Conservation (phyloP, 441 rosid genomes). For the Breynia disticha region DNA sequence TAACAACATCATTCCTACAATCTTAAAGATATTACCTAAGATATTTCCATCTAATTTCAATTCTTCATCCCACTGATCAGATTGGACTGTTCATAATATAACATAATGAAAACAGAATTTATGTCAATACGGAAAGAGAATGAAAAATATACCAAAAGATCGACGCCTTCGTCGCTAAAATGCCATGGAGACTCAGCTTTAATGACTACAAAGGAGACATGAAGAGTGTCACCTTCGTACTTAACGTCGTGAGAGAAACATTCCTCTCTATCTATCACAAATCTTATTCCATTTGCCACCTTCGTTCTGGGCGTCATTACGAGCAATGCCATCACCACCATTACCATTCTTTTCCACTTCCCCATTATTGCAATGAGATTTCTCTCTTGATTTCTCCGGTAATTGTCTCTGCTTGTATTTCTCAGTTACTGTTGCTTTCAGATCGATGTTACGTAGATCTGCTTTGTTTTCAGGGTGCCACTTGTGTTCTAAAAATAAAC, state of each 20-base stretch:
- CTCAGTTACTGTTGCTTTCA: too few relatives aligned
- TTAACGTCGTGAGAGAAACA: constrained; percentile 62
- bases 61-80: too few relatives aligned
- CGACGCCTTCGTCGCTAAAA: constrained; percentile 44
- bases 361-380: too few relatives aligned
- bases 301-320: constrained; percentile 26
- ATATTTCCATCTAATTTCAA: too few relatives aligned
- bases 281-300: constrained; percentile 41
- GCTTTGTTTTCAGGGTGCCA: too few relatives aligned
- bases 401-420: too few relatives aligned
- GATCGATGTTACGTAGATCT: too few relatives aligned
- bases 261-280: constrained; percentile 65
- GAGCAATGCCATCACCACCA: constrained; percentile 20
- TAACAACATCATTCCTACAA: too few relatives aligned
- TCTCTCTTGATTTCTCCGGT: too few relatives aligned
- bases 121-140: not conserved
- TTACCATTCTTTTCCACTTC: constrained; percentile 2
- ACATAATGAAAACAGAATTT: not conserved
- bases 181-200: constrained; percentile 59
- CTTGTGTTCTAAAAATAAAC: too few relatives aligned
- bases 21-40: too few relatives aligned
- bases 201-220: constrained; percentile 57
- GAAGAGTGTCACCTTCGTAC: constrained; percentile 58
- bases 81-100: too few relatives aligned
- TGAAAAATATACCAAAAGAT: constrained; percentile 41